Evolutionary conservation across 2,329 filamentous ascomycete species (phyloP).

Genomic region (Arthrobotrys musiformis): DNA sequence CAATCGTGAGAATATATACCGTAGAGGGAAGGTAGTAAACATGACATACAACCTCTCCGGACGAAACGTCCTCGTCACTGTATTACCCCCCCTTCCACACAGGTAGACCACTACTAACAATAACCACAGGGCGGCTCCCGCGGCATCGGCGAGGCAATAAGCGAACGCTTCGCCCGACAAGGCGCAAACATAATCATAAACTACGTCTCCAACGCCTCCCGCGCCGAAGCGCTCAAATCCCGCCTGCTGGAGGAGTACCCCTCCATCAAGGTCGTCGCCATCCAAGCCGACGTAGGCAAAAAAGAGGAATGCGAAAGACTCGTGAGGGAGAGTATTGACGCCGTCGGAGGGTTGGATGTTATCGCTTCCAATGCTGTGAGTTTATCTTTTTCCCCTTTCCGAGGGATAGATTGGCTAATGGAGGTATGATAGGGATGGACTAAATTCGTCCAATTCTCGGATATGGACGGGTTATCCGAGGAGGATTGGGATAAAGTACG

Average conservation of each 20-base stretch:
- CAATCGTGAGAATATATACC: not conserved
- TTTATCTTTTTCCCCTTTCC: conserved; percentile 12
- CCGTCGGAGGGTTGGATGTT: conserved; percentile 78
- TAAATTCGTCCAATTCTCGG: conserved; percentile 69
- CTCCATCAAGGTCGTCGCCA: conserved; percentile 67
- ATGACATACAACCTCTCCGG: conserved; percentile 74
- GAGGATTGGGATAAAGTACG: conserved; percentile 73
- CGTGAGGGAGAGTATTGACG: conserved; percentile 70
- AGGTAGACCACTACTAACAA: not conserved
- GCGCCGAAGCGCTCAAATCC: conserved; percentile 70
- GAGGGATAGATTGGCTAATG: not conserved
- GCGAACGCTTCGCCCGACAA: conserved; percentile 73
- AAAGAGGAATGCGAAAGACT: conserved; percentile 70
- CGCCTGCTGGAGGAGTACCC: conserved; percentile 68
- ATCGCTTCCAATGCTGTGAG: conserved; percentile 78
- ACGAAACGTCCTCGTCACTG: conserved; percentile 73
- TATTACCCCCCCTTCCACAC: not conserved
- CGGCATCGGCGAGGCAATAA: conserved; percentile 77
- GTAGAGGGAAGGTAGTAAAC: not conserved
- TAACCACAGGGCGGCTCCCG: conserved; percentile 61
- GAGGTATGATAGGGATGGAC: conserved; percentile 69
- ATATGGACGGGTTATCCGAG: conserved; percentile 70
- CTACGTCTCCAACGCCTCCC: conserved; percentile 72
- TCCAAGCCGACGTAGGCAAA: conserved; percentile 75
- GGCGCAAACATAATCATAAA: conserved; percentile 79